Base-by-base conservation (phyloP, 2,329 filamentous ascomycete genomes). In the Drechslerella stenobrocha region DNA sequence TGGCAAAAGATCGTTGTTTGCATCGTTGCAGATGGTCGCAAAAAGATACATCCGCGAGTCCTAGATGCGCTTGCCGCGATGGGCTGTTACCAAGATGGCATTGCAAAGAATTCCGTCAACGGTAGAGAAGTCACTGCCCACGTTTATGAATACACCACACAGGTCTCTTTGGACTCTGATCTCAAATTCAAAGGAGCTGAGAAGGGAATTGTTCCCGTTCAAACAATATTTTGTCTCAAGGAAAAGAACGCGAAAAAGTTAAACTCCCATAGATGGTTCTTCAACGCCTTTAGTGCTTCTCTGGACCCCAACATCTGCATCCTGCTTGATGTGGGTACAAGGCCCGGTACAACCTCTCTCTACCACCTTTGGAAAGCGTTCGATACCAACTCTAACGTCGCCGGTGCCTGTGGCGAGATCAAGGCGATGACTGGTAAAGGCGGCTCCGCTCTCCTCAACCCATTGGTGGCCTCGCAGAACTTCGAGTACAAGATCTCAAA, bases 401-500 rank as follows among this genome's bases (percentile, higher is more conserved):
- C 92, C 0, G 95, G 93, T 48, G 93, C 93, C 23, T 96, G 93
- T 70, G 93, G 93, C 71, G 93, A 98, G 77, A 98, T 98, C 77
- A 96, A 92, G 76, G 93, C 93, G 0, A 95, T 95, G 78, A 95
- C 96, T 76, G 93, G 93, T 5, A 89, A 87, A 71, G 85, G 83
- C 22, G 91, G 90, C 74, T 80, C 85, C 3, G 90, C 92, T 70
- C 81, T 98, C 13, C 80, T 98, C 45, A 98, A 98, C 74, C 93
- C 93, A 0, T 81, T 98, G 3, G 92, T 98, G 13, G 93, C 93
- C 0, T 95, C 90, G 45, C 93, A 98, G 74, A 98, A 98, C 76
- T 98, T 98, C 72, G 93, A 98, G 79, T 98, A 98, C 81, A 98
- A 98, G 78, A 96, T 98, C 90, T 96, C 90, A 37, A 98, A 98